Evolutionary conservation across 2,329 filamentous ascomycete genomes (phyloP).

Genomic region (Ascosphaera aggregata): DNA sequence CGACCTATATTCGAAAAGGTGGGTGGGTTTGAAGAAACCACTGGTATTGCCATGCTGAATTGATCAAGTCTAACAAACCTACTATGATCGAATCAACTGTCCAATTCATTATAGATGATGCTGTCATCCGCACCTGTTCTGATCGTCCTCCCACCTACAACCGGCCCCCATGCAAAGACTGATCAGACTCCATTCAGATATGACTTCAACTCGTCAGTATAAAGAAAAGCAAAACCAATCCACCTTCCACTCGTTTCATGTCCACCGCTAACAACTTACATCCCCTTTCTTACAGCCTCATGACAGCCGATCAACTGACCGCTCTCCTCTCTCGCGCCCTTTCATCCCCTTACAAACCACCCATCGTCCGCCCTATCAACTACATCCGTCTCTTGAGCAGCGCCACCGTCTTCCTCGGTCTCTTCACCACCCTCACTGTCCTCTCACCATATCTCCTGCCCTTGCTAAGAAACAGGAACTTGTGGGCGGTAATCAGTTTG

Average conservation of each 20-base stretch:
- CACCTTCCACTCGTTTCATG: too few species aligned
- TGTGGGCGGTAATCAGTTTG: conserved; percentile 80
- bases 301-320: conserved; percentile 55
- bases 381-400: conserved; percentile 50
- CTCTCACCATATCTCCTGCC: conserved; percentile 60
- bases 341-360: conserved; percentile 51
- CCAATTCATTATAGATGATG: conserved; percentile 37
- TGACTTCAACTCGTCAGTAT: conserved; percentile 65
- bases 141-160: conserved; percentile 65
- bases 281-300: conserved; percentile 27
- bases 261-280: too few species aligned
- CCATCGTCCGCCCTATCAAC: conserved; percentile 68
- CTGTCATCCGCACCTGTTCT: conserved; percentile 88
- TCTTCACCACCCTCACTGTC: conserved; percentile 43
- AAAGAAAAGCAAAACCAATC: too few species aligned
- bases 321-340: conserved; percentile 58
- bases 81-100: conserved; percentile 1
- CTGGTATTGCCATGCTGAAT: conserved; percentile 1
- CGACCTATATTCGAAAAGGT: conserved; percentile 73
- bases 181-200: conserved; percentile 50
- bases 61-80: conserved; percentile 3
- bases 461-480: conserved; percentile 65
- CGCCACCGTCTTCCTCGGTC: conserved; percentile 44
- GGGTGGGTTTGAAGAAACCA: too few species aligned
- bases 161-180: conserved; percentile 51